Evolutionary conservation across 2,329 filamentous ascomycete genomes (phyloP), one percentile per base, ranked within the genome.

Genomic region (Zymoseptoria crescenta): DNA sequence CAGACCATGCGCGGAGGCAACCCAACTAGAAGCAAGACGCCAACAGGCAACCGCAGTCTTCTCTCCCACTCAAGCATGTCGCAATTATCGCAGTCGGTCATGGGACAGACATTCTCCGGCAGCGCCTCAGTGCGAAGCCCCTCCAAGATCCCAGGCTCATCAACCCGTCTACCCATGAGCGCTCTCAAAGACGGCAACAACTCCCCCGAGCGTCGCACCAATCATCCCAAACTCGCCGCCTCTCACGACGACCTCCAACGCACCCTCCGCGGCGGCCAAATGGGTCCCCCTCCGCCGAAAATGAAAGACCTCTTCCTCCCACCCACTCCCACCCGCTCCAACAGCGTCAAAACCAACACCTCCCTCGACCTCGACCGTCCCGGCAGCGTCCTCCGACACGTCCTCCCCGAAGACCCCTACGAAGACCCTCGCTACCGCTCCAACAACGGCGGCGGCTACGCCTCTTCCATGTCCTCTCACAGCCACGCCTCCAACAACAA

Each of bases 251-350:
- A 76, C 52, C 76, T 80, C 51, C 76, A 79, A 58, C 56, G 66
- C 56, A 73, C 67, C 53, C 64, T 68, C 61, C 70, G 66, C 64
- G 68, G 68, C 29, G 64, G 67, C 49, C 78, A 77, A 75, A 61
- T 85, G 62, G 87, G 87, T 1, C 90, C 91, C 41, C 92, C 92
- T 10, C 92, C 92, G 10, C 93, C 93, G 54, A 94, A 91, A 73
- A 96, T 97, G 91, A 86, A 93, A 64, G 91, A 95, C 49, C 80
- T 96, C 29, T 84, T 85, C 63, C 74, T 79, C 8, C 81, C 83
- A 52, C 79, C 81, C 4, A 77, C 73, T 4, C 72, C 74, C 10
- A 83, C 74, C 76, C 85, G 70, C 0, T 62, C 58, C 19, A 61
- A 60, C 41, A 49, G 35, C 50, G 55, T 56, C 53, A 64, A 68